These are phyloP conservation scores for Sungouiozyma intestinalis DNA, from an alignment of 805 yeast species.

Conservation along the genomic window DNA sequence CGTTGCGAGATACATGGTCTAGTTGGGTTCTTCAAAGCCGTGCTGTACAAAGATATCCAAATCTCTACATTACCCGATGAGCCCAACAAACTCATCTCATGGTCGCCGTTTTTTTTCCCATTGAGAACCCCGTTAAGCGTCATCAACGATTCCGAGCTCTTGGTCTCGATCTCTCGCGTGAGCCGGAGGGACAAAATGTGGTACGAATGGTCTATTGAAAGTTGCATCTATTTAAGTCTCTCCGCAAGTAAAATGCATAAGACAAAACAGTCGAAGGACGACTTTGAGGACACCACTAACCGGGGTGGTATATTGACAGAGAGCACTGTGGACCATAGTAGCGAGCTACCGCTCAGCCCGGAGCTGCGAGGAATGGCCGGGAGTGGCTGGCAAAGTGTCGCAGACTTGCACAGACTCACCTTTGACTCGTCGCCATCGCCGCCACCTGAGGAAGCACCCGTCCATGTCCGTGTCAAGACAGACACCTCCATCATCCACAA, in stretches of 20 bases:
- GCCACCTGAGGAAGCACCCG: not conserved
- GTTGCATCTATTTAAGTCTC: constrained; percentile 35
- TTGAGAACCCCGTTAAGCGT: constrained; percentile 41
- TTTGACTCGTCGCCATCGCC: not conserved
- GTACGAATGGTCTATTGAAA: constrained; percentile 60
- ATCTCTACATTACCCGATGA: constrained; percentile 23
- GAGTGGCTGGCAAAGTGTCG: constrained; percentile 24
- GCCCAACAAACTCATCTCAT: constrained; percentile 43
- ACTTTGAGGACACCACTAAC: not conserved
- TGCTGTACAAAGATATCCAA: constrained; percentile 46
- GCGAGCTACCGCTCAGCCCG: not conserved
- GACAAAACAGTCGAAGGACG: not conserved
- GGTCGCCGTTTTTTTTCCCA: constrained; percentile 65
- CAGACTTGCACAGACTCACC: constrained; percentile 22
- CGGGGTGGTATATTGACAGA: not conserved
- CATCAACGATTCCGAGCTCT: constrained; percentile 45
- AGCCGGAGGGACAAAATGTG: constrained; percentile 35
- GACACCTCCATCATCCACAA: constrained; percentile 34
- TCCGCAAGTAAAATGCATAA: constrained; percentile 12
- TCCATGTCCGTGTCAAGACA: constrained; percentile 35
- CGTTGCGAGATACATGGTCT: constrained; percentile 60
- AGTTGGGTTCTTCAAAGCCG: constrained; percentile 65
- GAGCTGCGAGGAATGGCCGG: not conserved
- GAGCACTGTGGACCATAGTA: not conserved
- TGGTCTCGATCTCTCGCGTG: constrained; percentile 41